A percentile compares a stretch with the other conserved stretches of the same genome.
Evolutionary conservation across 352 stramenopile species (phyloP).

Genomic region (Blastocystis sp.): DNA sequence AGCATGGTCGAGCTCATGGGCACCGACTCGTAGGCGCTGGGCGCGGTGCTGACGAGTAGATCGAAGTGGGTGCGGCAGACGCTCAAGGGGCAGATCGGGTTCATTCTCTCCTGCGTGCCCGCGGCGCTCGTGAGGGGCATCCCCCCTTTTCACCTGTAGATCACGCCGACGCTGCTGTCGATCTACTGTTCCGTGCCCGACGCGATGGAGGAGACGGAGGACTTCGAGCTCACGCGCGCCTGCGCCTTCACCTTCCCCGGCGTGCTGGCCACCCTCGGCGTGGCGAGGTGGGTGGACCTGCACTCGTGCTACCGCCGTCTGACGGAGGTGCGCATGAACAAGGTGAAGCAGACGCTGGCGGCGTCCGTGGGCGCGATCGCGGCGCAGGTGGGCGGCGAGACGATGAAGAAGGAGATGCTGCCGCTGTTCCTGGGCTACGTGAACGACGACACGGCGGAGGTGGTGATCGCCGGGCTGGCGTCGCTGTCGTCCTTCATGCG

Average conservation of each 20-base stretch:
- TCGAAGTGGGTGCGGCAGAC: slow-evolving; percentile 42
- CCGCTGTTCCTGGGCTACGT: background rate
- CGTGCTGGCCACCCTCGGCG: background rate
- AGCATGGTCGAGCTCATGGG: background rate
- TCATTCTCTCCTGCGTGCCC: background rate
- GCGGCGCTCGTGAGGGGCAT: background rate
- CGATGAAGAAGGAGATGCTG: background rate
- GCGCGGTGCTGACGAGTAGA: background rate
- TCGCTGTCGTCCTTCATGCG: background rate
- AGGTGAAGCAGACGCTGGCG: slow-evolving; percentile 12
- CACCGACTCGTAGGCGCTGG: background rate
- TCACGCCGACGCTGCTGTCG: background rate
- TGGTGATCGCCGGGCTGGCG: background rate
- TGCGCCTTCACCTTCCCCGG: slow-evolving; percentile 41
- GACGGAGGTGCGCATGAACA: background rate
- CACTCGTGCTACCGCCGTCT: background rate
- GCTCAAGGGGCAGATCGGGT: background rate
- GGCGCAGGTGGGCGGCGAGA: background rate
- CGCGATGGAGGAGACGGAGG: slow-evolving; percentile 19
- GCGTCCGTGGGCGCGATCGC: slow-evolving; percentile 10
- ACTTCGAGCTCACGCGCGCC: background rate
- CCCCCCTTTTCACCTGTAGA: background rate
- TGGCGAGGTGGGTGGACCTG: background rate
- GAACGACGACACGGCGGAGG: slow-evolving; percentile 24
- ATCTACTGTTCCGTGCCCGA: background rate